These are phyloP conservation scores for Tuber calosporum DNA, from an alignment of 495 filamentous ascomycete genomes.

Conservation along the genomic window DNA sequence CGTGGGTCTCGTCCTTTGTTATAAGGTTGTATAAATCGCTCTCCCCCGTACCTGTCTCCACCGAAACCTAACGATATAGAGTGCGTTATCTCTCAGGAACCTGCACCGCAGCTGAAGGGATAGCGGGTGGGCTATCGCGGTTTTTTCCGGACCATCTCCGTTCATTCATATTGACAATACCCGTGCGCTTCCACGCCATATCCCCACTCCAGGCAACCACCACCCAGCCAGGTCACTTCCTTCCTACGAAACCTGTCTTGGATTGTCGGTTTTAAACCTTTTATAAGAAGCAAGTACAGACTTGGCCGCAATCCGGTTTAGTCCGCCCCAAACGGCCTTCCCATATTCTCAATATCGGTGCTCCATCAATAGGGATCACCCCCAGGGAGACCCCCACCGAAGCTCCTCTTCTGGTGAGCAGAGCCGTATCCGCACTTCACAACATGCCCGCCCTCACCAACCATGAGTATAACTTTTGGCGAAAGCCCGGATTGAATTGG, in stretches of 20 bases:
- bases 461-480: not conserved
- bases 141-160: not conserved
- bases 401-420: not conserved
- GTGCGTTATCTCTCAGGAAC: not conserved
- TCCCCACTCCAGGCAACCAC: not conserved
- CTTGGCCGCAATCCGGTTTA: not conserved
- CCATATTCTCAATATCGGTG: not conserved
- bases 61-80: not conserved
- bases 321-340: not conserved
- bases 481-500: not conserved
- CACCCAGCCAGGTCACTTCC: not conserved
- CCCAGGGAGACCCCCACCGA: not conserved
- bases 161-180: not conserved
- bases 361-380: not conserved
- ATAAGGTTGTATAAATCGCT: not conserved
- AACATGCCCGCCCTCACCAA: not conserved
- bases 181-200: not conserved
- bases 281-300: not conserved
- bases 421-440: not conserved
- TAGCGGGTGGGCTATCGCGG: not conserved
- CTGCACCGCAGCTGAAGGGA: not conserved
- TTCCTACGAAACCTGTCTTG: not conserved
- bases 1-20: not conserved
- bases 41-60: not conserved
- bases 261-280: not conserved